Percentiles rank a stretch among this genome's conserved stretches.
phyloP scores from a whole-genome alignment of 257 asterid genomes.

The Cruciata laevipes region DNA sequence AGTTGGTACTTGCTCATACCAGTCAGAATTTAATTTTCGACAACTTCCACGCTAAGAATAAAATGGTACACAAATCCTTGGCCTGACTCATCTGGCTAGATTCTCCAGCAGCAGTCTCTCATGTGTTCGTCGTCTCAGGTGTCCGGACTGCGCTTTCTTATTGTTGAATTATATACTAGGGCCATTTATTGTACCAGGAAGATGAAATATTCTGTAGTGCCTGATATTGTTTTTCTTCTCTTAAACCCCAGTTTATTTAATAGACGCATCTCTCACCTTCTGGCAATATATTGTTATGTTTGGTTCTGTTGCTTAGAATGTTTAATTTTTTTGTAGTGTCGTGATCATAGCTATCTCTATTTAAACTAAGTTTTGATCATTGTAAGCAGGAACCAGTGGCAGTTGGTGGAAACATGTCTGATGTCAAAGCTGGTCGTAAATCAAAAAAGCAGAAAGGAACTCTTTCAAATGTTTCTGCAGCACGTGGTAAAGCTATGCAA shows the following conservation, averaged over 20 bases:
- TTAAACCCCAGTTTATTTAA: neutral
- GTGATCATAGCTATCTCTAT: constrained; percentile 7
- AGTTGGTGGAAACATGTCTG: constrained; percentile 63
- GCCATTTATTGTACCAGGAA: neutral
- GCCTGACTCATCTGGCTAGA: neutral
- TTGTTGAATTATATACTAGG: neutral
- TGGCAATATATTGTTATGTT: neutral
- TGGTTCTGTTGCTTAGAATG: neutral
- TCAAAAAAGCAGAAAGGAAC: constrained; percentile 66
- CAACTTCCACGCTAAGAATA: neutral
- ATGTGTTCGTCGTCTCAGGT: no score
- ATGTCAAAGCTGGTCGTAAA: constrained; percentile 57
- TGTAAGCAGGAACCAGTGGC: constrained; percentile 72
- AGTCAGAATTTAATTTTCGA: neutral
- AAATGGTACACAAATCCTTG: neutral
- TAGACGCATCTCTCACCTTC: neutral
- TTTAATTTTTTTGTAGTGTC: neutral
- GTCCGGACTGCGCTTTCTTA: neutral
- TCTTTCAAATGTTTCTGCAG: constrained; percentile 15
- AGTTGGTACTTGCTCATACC: neutral
- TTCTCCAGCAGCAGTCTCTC: neutral
- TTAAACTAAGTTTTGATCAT: constrained; percentile 11
- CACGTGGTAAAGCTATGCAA: constrained; percentile 52
- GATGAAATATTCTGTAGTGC: neutral
- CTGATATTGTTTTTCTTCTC: neutral